These are phyloP conservation scores for Amylocystis lapponica DNA, from an alignment of 768 basidiomycete genomes.

Conservation along the genomic window DNA sequence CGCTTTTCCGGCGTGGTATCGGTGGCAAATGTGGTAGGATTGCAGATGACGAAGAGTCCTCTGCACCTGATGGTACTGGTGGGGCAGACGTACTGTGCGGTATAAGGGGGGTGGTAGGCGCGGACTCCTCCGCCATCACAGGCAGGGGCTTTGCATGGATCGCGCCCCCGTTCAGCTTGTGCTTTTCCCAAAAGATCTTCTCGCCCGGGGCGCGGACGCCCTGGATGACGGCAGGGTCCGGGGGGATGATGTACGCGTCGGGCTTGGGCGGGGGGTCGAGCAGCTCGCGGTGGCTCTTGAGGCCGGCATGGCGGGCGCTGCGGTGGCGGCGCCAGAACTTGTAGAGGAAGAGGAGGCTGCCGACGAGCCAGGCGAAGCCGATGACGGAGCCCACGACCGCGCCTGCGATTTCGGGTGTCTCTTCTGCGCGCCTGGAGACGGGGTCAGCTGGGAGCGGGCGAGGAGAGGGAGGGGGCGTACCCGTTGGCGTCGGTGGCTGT, in stretches of 20 bases:
- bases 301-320: conserved; percentile 41
- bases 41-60: neutral
- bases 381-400: conserved; percentile 49
- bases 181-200: too few relatives aligned
- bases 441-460: neutral
- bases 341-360: conserved; percentile 51
- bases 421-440: conserved; percentile 39
- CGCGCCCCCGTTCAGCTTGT: too few relatives aligned
- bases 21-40: too few relatives aligned
- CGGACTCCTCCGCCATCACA: neutral
- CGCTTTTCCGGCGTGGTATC: too few relatives aligned
- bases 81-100: neutral
- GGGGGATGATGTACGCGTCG: conserved; percentile 45
- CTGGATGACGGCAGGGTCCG: conserved; percentile 61
- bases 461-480: neutral
- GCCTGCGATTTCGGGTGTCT: conserved; percentile 60
- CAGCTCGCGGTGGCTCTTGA: conserved; percentile 34
- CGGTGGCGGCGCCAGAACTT: conserved; percentile 46
- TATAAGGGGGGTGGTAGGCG: too few relatives aligned
- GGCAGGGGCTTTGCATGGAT: neutral
- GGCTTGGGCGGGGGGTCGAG: conserved; percentile 26
- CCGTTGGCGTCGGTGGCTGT: neutral
- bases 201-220: conserved; percentile 41
- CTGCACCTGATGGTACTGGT: neutral
- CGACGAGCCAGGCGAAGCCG: conserved; percentile 47